These are phyloP conservation scores for Chimonanthus praecox DNA, from an alignment of 164 flowering plant species.

Conservation along the genomic window DNA sequence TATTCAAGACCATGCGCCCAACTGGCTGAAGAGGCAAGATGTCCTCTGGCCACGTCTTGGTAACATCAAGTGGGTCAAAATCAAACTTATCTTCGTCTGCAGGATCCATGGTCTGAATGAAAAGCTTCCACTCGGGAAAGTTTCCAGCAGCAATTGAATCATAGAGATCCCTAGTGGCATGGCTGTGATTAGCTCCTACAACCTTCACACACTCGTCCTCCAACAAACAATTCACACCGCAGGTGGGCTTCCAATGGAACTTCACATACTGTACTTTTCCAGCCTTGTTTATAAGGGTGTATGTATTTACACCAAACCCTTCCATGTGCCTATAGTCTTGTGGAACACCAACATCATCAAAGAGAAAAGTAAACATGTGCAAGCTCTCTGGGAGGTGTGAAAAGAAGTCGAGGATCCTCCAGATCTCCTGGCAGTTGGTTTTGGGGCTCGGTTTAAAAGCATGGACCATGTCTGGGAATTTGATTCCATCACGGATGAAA, in stretches of 20 bases:
- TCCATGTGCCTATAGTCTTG: slow-evolving; percentile 97
- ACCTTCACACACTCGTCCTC: slow-evolving; percentile 81
- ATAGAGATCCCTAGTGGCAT: slow-evolving; percentile 93
- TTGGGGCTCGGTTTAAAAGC: slow-evolving; percentile 82
- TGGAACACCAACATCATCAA: slow-evolving; percentile 89
- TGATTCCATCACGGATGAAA: slow-evolving; percentile 78
- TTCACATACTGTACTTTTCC: slow-evolving; percentile 84
- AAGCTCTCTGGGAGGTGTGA: slow-evolving; percentile 95
- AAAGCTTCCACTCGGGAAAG: slow-evolving; percentile 96
- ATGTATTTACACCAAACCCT: slow-evolving; percentile 90
- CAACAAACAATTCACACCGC: slow-evolving; percentile 81
- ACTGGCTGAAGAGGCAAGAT: slow-evolving; percentile 85
- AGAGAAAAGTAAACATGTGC: slow-evolving; percentile 84
- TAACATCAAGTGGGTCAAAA: slow-evolving; percentile 93
- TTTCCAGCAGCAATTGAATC: slow-evolving; percentile 92
- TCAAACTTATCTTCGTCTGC: slow-evolving; percentile 79
- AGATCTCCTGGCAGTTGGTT: slow-evolving; percentile 77
- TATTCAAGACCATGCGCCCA: slow-evolving; percentile 90
- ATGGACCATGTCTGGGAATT: slow-evolving; percentile 84
- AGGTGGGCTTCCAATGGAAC: slow-evolving; percentile 98
- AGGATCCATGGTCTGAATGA: slow-evolving; percentile 83
- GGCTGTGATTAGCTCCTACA: slow-evolving; percentile 96
- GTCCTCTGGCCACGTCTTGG: slow-evolving; percentile 99
- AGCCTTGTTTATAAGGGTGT: slow-evolving; percentile 68
- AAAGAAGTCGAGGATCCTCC: slow-evolving; percentile 79